Evolutionary conservation across 148 eudicot species (phyloP).

Genomic region (Gaultheria prostrata): DNA sequence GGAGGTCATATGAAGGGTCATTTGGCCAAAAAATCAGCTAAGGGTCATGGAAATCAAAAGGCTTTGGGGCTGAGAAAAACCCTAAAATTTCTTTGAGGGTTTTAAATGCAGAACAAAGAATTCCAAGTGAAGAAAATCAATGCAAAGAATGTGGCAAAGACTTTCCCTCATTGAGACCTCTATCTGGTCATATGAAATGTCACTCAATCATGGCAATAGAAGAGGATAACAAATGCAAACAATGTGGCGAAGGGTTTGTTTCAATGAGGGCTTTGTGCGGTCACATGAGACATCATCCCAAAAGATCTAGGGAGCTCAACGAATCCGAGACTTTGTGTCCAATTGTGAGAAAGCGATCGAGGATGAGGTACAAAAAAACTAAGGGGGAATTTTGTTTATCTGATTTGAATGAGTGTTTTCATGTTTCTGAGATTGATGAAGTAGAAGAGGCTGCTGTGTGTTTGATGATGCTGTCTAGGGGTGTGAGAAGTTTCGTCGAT

Average conservation of each 20-base stretch:
- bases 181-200: slow-evolving; percentile 52
- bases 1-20: slow-evolving; percentile 53
- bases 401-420: slow-evolving; percentile 20
- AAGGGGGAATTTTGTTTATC: slow-evolving; percentile 19
- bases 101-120: slow-evolving; percentile 17
- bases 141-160: slow-evolving; percentile 58
- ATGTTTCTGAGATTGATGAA: slow-evolving; percentile 28
- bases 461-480: slow-evolving; percentile 36
- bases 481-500: neutral
- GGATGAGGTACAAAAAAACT: slow-evolving; percentile 36
- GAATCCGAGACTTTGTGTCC: slow-evolving; percentile 6
- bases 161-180: slow-evolving; percentile 45
- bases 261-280: slow-evolving; percentile 46
- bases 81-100: slow-evolving; percentile 39
- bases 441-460: slow-evolving; percentile 43
- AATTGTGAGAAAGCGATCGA: slow-evolving; percentile 38
- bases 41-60: slow-evolving; percentile 12
- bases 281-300: slow-evolving; percentile 45
- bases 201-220: slow-evolving; percentile 28
- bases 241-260: slow-evolving; percentile 39
- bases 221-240: slow-evolving; percentile 4
- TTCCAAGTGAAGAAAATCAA: neutral
- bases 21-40: slow-evolving; percentile 24
- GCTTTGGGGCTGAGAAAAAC: slow-evolving; percentile 27
- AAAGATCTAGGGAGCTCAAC: slow-evolving; percentile 19